These are phyloP conservation scores for Ophioceras dolichostomum DNA, from an alignment of 2,329 filamentous ascomycete genomes.

Conservation along the genomic window DNA sequence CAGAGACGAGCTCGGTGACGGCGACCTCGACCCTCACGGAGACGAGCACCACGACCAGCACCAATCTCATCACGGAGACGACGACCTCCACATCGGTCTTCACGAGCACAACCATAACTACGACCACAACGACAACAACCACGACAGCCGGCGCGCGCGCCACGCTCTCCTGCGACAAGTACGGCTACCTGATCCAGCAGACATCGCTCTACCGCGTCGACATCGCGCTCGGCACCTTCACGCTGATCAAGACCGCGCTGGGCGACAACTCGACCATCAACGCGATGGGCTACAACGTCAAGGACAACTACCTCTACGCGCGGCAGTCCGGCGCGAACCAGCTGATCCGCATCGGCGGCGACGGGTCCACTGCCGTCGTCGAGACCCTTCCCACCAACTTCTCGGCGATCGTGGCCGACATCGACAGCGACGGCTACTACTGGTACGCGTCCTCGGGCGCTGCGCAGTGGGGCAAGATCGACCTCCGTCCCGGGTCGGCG, in stretches of 20 bases:
- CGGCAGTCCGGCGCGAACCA: constrained; percentile 1
- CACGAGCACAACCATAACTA: not conserved
- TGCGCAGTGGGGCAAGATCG: constrained; percentile 1
- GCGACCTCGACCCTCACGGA: too few relatives aligned
- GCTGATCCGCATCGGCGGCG: constrained; percentile 7
- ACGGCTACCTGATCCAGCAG: constrained; percentile 8
- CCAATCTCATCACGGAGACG: too few relatives aligned
- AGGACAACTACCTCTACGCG: constrained; percentile 10
- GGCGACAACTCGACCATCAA: constrained; percentile 6
- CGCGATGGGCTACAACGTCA: constrained; percentile 8
- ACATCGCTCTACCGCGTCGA: constrained; percentile 7
- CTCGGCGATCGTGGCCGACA: constrained; percentile 3
- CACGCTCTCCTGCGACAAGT: constrained; percentile 6
- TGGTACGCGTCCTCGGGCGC: constrained; percentile 3
- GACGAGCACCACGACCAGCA: too few relatives aligned
- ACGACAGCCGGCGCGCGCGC: not conserved
- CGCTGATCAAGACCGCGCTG: constrained; percentile 1
- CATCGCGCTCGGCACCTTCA: constrained; percentile 3
- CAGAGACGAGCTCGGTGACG: too few relatives aligned
- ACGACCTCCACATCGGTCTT: not conserved
- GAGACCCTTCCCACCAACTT: not conserved
- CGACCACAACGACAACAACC: not conserved
- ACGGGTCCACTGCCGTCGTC: constrained; percentile 4
- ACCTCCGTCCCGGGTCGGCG: constrained; percentile 4
- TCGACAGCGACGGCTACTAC: constrained; percentile 6